A percentile compares a stretch with the other conserved stretches of the same genome.
Conservation (phyloP, 2,329 filamentous ascomycete genomes). For the Dactylellina cionopaga region DNA sequence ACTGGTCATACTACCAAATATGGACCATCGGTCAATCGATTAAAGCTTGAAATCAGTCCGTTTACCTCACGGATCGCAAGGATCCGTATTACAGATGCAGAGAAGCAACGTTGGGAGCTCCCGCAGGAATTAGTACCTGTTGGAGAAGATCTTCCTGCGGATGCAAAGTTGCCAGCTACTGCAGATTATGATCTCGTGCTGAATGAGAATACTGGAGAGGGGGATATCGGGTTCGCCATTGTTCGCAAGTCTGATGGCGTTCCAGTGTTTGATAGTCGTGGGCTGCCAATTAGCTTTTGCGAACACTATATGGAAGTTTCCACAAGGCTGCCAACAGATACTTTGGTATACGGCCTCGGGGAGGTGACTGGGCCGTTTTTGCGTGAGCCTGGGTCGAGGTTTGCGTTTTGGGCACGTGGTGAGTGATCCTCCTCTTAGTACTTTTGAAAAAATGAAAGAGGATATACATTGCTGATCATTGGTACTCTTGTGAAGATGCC, state of each 20-base stretch:
- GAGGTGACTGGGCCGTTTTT: conserved; percentile 44
- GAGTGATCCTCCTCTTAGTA: too few relatives aligned
- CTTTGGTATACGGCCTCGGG: conserved; percentile 37
- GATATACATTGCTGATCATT: neutral
- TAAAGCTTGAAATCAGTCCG: conserved; percentile 27
- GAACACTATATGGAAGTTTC: conserved; percentile 43
- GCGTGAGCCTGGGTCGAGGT: conserved; percentile 37
- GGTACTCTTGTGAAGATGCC: conserved; percentile 33
- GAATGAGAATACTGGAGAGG: neutral
- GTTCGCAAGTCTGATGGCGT: conserved; percentile 15
- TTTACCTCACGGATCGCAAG: conserved; percentile 24
- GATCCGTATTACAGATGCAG: conserved; percentile 30
- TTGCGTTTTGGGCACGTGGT: conserved; percentile 50
- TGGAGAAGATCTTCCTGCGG: conserved; percentile 3
- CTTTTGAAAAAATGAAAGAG: neutral
- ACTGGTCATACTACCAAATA: conserved; percentile 21
- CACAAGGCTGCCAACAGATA: conserved; percentile 24
- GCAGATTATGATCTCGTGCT: conserved; percentile 1
- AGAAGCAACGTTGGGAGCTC: conserved; percentile 28
- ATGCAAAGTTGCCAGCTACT: neutral
- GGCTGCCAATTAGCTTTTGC: conserved; percentile 5
- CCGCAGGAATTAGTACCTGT: conserved; percentile 22
- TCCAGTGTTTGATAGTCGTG: conserved; percentile 35
- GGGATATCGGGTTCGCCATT: conserved; percentile 25
- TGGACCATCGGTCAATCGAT: conserved; percentile 7